Evolutionary conservation across 805 yeast species (phyloP), one percentile per base, ranked within the genome.

Genomic region (Cyberlindnera saturnus): DNA sequence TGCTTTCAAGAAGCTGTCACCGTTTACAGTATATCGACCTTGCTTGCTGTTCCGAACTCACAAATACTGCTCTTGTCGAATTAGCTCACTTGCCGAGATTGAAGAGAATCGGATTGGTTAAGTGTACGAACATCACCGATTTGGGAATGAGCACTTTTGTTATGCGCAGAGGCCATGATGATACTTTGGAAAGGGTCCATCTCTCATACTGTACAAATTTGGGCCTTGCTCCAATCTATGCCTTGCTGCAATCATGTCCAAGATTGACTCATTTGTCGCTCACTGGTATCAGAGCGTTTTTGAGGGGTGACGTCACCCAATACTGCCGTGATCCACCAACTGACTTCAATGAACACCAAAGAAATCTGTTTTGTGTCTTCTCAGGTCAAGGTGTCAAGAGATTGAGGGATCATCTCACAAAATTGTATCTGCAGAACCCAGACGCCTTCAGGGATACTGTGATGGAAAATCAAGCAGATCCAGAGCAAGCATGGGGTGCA

Each of bases 311-410:
- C 56, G 79, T 91, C 39, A 84, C 91, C 0, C 80, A 77, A 50
- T 90, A 79, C 63, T 90, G 97, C 62, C 81, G 98, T 26, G 86
- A 82, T 8, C 93, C 98, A 2, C 98, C 99, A 4, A 79, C 85
- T 11, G 97, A 89, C 55, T 90, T 93, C 61, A 89, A 82, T 41
- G 86, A 82, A 43, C 83, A 83, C 55, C 99, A 93, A 62, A 82
- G 82, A 50, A 75, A 81, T 18, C 73, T 86, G 39, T 91, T 93
- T 58, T 91, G 98, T 66, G 99, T 91, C 11, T 93, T 89, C 59
- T 82, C 91, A 30, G 98, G 98, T 2, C 78, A 77, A 46, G 97
- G 97, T 8, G 96, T 93, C 15, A 75, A 71, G 39, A 77, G 79
- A 46, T 70, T 91, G 49, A 75, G 96, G 49, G 79, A 77, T 34